Percentiles rank a stretch among this genome's conserved stretches.
These are phyloP conservation scores for Hypomontagnella submonticulosa DNA, from an alignment of 495 filamentous ascomycete species.

Conservation along the genomic window DNA sequence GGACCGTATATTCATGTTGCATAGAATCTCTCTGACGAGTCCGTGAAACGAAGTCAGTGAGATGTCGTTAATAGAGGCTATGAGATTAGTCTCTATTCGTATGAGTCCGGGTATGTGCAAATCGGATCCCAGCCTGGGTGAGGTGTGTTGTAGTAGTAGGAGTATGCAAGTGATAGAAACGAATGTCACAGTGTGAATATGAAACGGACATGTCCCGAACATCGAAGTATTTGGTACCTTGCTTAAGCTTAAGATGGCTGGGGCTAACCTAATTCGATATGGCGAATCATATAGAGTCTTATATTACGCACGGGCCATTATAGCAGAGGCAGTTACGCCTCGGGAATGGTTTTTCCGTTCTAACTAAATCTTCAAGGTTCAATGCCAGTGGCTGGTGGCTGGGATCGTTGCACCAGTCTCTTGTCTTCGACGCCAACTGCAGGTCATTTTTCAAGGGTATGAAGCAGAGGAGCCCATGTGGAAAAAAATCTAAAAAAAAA, in stretches of 20 bases:
- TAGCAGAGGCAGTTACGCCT: conserved; percentile 3
- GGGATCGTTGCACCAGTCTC: conserved; percentile 17
- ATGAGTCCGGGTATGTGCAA: conserved; percentile 10
- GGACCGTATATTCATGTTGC: neutral
- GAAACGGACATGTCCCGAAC: neutral
- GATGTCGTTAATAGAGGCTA: conserved; percentile 1
- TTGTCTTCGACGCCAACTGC: conserved; percentile 22
- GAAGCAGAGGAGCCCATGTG: conserved; percentile 22
- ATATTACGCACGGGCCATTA: conserved; percentile 36
- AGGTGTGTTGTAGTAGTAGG: conserved; percentile 12
- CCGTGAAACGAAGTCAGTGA: conserved; percentile 9
- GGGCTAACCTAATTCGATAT: conserved; percentile 19
- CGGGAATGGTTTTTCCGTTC: conserved; percentile 31
- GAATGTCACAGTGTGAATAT: conserved; percentile 36
- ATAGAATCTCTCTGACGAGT: neutral
- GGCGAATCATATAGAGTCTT: conserved; percentile 24
- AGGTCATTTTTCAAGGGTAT: conserved; percentile 22
- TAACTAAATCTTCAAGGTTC: conserved; percentile 14
- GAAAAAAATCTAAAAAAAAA: no score
- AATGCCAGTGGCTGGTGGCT: conserved; percentile 23
- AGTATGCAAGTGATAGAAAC: conserved; percentile 39
- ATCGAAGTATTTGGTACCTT: conserved; percentile 1
- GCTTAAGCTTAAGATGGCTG: neutral
- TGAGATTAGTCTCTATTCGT: conserved; percentile 4
- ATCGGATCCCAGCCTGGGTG: conserved; percentile 16